A percentile compares a stretch with the other conserved stretches of the same genome.
These are phyloP conservation scores for Microbotryum saponariae DNA, from an alignment of 1,284 basidiomycete species.

Conservation along the genomic window DNA sequence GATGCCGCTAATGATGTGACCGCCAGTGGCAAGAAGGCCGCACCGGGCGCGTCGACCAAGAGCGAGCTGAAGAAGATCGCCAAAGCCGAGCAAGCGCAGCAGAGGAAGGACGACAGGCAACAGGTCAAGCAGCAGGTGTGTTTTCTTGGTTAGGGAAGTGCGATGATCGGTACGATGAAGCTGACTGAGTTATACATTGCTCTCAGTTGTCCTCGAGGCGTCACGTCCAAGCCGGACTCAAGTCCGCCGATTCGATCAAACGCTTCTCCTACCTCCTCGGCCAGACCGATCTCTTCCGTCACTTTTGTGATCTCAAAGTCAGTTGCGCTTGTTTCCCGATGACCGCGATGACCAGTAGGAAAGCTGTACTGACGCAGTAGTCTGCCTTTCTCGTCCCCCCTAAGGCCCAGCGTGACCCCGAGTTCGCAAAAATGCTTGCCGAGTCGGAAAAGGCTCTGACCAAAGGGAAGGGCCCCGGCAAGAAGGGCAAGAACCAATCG, in stretches of 20 bases:
- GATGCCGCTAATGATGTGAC: slow-evolving; percentile 16
- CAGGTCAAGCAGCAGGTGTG: slow-evolving; percentile 49
- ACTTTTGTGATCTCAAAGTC: slow-evolving; percentile 91
- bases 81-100: slow-evolving; percentile 58
- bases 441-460: slow-evolving; percentile 56
- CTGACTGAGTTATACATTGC: background rate
- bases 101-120: slow-evolving; percentile 25
- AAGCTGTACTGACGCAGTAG: background rate
- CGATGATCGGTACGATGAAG: background rate
- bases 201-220: slow-evolving; percentile 18
- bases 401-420: slow-evolving; percentile 80
- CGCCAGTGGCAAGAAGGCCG: slow-evolving; percentile 6
- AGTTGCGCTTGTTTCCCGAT: slow-evolving; percentile 16
- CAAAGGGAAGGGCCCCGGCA: slow-evolving; percentile 57
- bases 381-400: slow-evolving; percentile 16
- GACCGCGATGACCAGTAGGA: background rate
- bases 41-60: slow-evolving; percentile 5
- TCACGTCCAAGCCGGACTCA: slow-evolving; percentile 20
- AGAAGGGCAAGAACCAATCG: slow-evolving; percentile 13
- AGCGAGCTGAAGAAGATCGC: slow-evolving; percentile 49
- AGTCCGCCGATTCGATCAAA: slow-evolving; percentile 90
- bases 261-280: slow-evolving; percentile 89
- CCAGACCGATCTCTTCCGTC: slow-evolving; percentile 90
- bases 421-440: slow-evolving; percentile 83
- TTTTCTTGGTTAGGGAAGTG: background rate